Evolutionary conservation across 2,329 filamentous ascomycete species (phyloP).

Genomic region (Exserohilum rostratum): DNA sequence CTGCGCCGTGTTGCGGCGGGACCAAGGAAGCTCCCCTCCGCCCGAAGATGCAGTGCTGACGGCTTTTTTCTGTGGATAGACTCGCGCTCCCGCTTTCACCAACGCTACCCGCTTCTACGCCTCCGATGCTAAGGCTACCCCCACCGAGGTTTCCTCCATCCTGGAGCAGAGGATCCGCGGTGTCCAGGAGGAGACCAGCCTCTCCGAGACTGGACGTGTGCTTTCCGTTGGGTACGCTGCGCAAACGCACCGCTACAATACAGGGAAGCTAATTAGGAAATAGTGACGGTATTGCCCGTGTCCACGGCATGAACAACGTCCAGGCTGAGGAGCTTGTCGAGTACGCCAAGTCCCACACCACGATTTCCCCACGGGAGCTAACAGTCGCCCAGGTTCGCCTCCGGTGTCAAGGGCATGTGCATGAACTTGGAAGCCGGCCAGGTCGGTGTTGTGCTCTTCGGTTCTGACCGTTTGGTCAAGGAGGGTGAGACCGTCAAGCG

Average conservation of each 20-base stretch:
- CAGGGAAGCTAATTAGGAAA: conserved; percentile 44
- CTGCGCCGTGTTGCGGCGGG: conserved; percentile 43
- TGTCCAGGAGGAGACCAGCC: conserved; percentile 93
- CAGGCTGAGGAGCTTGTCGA: conserved; percentile 99
- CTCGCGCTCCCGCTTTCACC: conserved; percentile 82
- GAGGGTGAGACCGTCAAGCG: conserved; percentile 99
- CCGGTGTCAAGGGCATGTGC: conserved; percentile 99
- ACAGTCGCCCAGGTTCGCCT: conserved; percentile 78
- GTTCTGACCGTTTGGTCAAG: conserved; percentile 99
- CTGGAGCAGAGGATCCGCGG: conserved; percentile 99
- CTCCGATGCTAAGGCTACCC: conserved; percentile 89
- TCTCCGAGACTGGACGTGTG: conserved; percentile 98
- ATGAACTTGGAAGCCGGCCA: conserved; percentile 99
- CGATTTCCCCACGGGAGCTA: conserved; percentile 28
- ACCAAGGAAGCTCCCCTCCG: conserved; percentile 39
- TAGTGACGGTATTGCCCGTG: conserved; percentile 99
- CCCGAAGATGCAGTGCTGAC: conserved; percentile 51
- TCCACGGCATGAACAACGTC: conserved; percentile 99
- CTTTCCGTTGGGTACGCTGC: conserved; percentile 94
- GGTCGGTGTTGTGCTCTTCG: conserved; percentile 99
- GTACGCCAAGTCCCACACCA: conserved; percentile 65
- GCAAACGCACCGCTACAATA: conserved; percentile 34
- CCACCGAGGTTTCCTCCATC: conserved; percentile 98
- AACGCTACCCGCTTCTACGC: conserved; percentile 85
- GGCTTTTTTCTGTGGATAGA: conserved; percentile 64